Conservation (phyloP, 2,329 filamentous ascomycete species). For the Trichocomaceae sp. region DNA sequence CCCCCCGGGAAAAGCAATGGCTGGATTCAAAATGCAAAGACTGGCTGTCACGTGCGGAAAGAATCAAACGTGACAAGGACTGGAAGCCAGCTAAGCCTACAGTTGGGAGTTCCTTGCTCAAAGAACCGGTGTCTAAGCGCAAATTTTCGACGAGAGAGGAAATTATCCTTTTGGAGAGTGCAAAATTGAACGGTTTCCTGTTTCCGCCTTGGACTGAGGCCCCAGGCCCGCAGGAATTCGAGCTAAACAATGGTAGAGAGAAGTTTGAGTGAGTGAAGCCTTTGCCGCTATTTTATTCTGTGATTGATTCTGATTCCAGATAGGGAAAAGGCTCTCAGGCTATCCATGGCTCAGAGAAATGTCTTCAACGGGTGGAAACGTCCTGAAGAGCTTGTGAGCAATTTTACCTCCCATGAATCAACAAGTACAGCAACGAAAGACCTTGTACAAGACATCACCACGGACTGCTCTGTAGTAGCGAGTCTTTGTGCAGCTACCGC, state of each 20-base stretch:
- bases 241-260: conserved; percentile 41
- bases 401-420: conserved; percentile 31
- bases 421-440: conserved; percentile 53
- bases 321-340: conserved; percentile 18
- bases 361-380: conserved; percentile 83
- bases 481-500: conserved; percentile 79
- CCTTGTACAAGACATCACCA: conserved; percentile 89
- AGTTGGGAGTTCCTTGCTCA: conserved; percentile 26
- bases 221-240: conserved; percentile 58
- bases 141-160: conserved; percentile 64
- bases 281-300: neutral
- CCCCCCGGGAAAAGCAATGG: conserved; percentile 57
- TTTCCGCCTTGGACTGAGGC: conserved; percentile 78
- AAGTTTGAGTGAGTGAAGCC: conserved; percentile 55
- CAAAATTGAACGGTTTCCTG: conserved; percentile 70
- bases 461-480: conserved; percentile 94
- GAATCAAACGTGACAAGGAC: conserved; percentile 54
- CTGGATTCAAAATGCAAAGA: conserved; percentile 63
- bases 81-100: conserved; percentile 24
- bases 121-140: conserved; percentile 50
- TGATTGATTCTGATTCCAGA: neutral
- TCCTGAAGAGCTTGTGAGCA: conserved; percentile 57
- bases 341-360: conserved; percentile 67
- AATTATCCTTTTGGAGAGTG: conserved; percentile 68
- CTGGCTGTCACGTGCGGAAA: conserved; percentile 65